Percentiles rank a stretch among this genome's conserved stretches.
Evolutionary conservation across 768 basidiomycete genomes (phyloP).

Genomic region (Leccinum longicurvipes): DNA sequence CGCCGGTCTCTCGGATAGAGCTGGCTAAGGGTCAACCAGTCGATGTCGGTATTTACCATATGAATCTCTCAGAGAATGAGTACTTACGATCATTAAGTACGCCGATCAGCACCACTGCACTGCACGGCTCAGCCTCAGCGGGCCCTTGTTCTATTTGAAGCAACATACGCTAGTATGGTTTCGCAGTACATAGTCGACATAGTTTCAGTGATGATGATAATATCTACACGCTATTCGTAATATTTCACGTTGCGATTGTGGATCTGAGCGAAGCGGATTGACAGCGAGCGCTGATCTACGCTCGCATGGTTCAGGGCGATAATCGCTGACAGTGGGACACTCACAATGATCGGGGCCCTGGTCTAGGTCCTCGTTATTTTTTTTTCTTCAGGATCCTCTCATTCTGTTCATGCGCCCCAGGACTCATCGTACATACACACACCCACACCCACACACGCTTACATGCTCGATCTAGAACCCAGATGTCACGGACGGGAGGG

Average conservation of each 20-base stretch:
- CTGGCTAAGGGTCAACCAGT: not conserved
- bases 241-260: not conserved
- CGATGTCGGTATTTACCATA: not conserved
- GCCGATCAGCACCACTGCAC: not conserved
- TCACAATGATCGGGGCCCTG: not conserved
- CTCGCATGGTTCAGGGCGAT: conserved; percentile 6
- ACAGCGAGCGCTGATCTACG: conserved; percentile 9
- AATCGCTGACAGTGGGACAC: conserved; percentile 1
- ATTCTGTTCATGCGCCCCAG: not conserved
- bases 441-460: too few species aligned
- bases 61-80: not conserved
- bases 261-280: conserved; percentile 2
- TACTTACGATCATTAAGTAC: not conserved
- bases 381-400: not conserved
- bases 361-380: not conserved
- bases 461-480: not conserved
- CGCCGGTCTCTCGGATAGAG: not conserved
- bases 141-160: not conserved
- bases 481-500: not conserved
- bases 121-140: not conserved
- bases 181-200: not conserved
- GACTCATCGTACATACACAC: not conserved
- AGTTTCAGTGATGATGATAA: not conserved
- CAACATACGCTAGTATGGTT: not conserved
- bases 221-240: conserved; percentile 1